Evolutionary conservation across 495 filamentous ascomycete genomes (phyloP).

Genomic region (Aspergillus affinis): DNA sequence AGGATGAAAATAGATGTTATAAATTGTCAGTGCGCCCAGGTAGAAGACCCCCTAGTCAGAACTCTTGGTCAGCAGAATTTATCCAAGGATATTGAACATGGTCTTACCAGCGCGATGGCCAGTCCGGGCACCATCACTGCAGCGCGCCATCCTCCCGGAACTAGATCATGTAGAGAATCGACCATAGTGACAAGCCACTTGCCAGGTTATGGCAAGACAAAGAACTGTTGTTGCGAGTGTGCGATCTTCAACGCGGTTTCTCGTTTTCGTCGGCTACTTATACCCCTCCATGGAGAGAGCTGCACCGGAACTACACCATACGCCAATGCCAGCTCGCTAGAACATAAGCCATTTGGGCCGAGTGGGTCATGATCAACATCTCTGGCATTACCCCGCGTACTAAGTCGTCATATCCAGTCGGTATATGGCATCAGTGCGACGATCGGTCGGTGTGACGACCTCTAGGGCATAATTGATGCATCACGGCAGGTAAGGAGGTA

Average conservation of each 20-base stretch:
- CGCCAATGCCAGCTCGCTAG: not conserved
- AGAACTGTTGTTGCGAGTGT: too few relatives aligned
- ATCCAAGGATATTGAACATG: not conserved
- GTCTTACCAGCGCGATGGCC: not conserved
- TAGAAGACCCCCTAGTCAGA: not conserved
- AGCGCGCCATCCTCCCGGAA: not conserved
- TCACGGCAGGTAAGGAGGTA: not conserved
- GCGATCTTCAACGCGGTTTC: too few relatives aligned
- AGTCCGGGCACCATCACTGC: not conserved
- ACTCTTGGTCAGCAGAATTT: not conserved
- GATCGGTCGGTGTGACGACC: too few relatives aligned
- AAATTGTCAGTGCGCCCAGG: not conserved
- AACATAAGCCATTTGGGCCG: not conserved
- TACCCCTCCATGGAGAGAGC: not conserved
- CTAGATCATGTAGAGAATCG: not conserved
- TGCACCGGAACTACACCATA: not conserved
- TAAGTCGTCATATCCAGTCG: not conserved
- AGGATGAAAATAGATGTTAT: constrained; percentile 1
- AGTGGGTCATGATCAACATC: not conserved
- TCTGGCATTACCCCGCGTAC: not conserved
- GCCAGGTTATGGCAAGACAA: not conserved
- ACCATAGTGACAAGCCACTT: not conserved
- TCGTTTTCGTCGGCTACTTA: not conserved
- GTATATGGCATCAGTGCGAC: not conserved
- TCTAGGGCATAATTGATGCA: not conserved